Conservation (phyloP, 1,139 yeast species). For the Candida frijolesensis region DNA sequence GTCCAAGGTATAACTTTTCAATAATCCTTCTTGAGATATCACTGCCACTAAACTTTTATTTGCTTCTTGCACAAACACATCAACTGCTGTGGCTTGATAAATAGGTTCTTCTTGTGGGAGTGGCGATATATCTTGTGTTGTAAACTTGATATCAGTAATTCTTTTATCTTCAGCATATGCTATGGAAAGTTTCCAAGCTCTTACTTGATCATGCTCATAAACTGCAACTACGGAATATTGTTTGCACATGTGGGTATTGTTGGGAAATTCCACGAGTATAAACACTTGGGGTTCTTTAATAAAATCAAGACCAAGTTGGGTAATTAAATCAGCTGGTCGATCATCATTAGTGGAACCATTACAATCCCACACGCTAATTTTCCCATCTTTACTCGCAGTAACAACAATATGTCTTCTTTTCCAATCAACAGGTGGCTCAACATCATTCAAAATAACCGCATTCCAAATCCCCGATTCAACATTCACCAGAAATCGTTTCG, state of each 20-base stretch:
- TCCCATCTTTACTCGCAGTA: slow-evolving; percentile 56
- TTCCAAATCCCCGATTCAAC: slow-evolving; percentile 26
- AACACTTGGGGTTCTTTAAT: slow-evolving; percentile 29
- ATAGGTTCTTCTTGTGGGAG: slow-evolving; percentile 35
- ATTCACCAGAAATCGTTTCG: slow-evolving; percentile 39
- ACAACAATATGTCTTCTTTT: slow-evolving; percentile 42
- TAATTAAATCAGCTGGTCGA: slow-evolving; percentile 28
- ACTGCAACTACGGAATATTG: slow-evolving; percentile 30
- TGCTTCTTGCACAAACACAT: slow-evolving; percentile 38
- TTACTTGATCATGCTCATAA: slow-evolving; percentile 26
- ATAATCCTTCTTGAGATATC: slow-evolving; percentile 55
- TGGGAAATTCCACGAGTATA: slow-evolving; percentile 23
- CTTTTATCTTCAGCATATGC: slow-evolving; percentile 18
- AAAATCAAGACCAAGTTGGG: slow-evolving; percentile 18
- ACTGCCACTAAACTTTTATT: slow-evolving; percentile 58
- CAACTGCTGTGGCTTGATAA: slow-evolving; percentile 59
- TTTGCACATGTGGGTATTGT: slow-evolving; percentile 8
- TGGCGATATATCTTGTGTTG: slow-evolving; percentile 25
- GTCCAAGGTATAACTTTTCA: slow-evolving; percentile 42
- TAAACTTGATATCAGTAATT: slow-evolving; percentile 21
- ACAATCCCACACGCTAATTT: slow-evolving; percentile 70
- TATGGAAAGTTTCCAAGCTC: slow-evolving; percentile 32
- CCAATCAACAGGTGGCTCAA: slow-evolving; percentile 20
- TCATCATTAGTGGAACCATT: slow-evolving; percentile 32
- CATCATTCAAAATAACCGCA: slow-evolving; percentile 38